Conservation (phyloP, 2,329 filamentous ascomycete species). For the Knoxdaviesia proteae region DNA sequence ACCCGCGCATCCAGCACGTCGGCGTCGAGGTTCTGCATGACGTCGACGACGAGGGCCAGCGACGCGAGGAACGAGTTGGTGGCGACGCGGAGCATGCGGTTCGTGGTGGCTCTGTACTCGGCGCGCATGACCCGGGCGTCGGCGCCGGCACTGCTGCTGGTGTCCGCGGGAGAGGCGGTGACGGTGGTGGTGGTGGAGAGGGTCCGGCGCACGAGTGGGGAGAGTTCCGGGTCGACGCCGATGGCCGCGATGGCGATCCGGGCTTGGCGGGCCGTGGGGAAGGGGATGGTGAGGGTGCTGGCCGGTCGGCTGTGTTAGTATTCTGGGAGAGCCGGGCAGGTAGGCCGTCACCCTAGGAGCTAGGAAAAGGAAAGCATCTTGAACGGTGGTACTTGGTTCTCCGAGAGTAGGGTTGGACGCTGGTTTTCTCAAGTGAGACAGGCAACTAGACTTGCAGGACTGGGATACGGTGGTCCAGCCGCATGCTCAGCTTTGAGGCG, state of each 20-base stretch:
- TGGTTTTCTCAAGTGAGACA: no score
- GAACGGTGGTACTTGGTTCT: no score
- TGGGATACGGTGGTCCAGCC: no score
- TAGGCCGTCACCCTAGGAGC: no score
- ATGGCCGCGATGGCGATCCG: constrained; percentile 54
- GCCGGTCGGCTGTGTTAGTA: no score
- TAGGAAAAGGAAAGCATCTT: no score
- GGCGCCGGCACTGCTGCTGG: constrained; percentile 6
- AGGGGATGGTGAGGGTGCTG: constrained; percentile 58
- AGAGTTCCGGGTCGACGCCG: constrained; percentile 75
- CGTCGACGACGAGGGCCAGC: constrained; percentile 60
- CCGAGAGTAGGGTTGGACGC: no score
- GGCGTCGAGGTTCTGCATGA: constrained; percentile 77
- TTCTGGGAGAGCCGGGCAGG: no score
- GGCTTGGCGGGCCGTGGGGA: constrained; percentile 63
- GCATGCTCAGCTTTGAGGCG: no score
- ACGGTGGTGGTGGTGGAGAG: constrained; percentile 33
- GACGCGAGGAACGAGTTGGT: constrained; percentile 96
- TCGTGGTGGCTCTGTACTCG: constrained; percentile 72
- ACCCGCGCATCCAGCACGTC: constrained; percentile 42
- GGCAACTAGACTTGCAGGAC: no score
- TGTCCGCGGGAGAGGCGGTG: constrained; percentile 3
- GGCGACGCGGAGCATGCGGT: constrained; percentile 87
- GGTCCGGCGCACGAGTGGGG: constrained; percentile 54
- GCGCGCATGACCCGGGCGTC: constrained; percentile 38